A percentile compares a stretch with the other conserved stretches of the same genome.
Evolutionary conservation across 768 basidiomycete genomes (phyloP).

Genomic region (Amanita brunnescens): DNA sequence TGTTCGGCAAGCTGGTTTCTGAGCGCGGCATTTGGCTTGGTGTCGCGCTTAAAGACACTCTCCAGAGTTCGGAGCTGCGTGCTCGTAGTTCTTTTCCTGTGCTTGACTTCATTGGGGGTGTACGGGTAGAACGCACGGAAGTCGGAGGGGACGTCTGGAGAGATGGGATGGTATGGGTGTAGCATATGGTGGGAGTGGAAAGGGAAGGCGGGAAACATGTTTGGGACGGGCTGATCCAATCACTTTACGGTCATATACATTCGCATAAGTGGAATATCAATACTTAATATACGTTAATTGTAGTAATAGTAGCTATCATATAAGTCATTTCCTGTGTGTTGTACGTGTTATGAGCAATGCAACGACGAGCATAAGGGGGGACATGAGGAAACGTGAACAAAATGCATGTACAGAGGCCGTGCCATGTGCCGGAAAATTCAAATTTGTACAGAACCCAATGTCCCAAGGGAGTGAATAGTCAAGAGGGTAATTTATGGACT

Average conservation of each 20-base stretch:
- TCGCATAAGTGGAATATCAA: constrained; percentile 2
- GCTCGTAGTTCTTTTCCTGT: constrained; percentile 82
- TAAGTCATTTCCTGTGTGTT: constrained; percentile 4
- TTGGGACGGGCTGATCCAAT: constrained; percentile 14
- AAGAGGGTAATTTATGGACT: constrained; percentile 17
- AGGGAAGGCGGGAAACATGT: constrained; percentile 26
- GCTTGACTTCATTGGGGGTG: constrained; percentile 89
- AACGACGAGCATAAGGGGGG: not conserved
- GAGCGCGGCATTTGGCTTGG: constrained; percentile 80
- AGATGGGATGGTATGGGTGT: constrained; percentile 26
- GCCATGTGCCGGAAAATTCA: not conserved
- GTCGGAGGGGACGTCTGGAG: constrained; percentile 67
- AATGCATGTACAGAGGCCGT: not conserved
- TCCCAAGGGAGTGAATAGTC: constrained; percentile 13
- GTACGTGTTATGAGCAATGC: constrained; percentile 7
- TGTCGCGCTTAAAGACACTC: constrained; percentile 75
- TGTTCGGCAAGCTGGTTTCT: constrained; percentile 74
- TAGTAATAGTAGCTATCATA: constrained; percentile 8
- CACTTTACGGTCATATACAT: constrained; percentile 3
- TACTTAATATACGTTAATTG: constrained; percentile 7
- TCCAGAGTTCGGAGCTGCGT: constrained; percentile 88
- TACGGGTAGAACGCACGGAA: constrained; percentile 84
- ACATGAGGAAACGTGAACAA: not conserved
- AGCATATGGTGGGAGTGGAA: constrained; percentile 21
- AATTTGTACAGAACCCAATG: constrained; percentile 7